Base-by-base conservation (phyloP, 2,329 filamentous ascomycete genomes). In the Neonectria punicea region DNA sequence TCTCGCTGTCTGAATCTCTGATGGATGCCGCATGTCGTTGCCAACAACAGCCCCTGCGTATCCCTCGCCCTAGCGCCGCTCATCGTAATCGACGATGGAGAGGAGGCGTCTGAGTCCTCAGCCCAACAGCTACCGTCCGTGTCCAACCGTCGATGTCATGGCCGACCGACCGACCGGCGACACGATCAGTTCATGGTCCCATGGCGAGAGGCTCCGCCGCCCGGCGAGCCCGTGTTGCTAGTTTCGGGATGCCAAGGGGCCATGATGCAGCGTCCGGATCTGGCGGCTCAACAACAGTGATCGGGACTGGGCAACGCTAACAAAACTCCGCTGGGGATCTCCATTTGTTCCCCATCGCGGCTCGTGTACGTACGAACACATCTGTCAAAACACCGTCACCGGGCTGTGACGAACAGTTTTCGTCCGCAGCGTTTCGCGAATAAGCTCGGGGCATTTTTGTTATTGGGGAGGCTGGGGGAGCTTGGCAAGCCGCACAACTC, bases 251-350 rank as follows among this genome's bases (percentile, higher is more conserved):
- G 70, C 71, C 70, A 73, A 71, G 71, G 47, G 61, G 47, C 53
- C 53, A 68, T 70, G 68, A 63, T 68, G 68, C 69, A 64, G 61
- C 61, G 44, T 30, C 62, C 71, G 71, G 71, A 73, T 71, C 71
- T 70, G 53, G 69, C 71, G 71, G 71, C 71, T 68, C 70, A 65
- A 66, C 61, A 61, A 43, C 59, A 61, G 70, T 58, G 61, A 56
- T 63, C 61, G 58, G 51, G 60, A 57, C 49, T 54, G 50, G 55
- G 32, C 41, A 50, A 63, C 49, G 32, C 39, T 43, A 43, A 41
- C 39, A 36, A 58, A 58, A 58, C 47, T 59, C 59, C 44, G 28
- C 28, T 46, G 47, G 53, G 58, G 58, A 55, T 51, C 50, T 41
- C 30, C 22, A 32, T 62, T 28, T 28, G 34, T 44, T 16, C 54